Evolutionary conservation across 495 filamentous ascomycete genomes (phyloP).

Genomic region (Beverwykella pulmonaria): DNA sequence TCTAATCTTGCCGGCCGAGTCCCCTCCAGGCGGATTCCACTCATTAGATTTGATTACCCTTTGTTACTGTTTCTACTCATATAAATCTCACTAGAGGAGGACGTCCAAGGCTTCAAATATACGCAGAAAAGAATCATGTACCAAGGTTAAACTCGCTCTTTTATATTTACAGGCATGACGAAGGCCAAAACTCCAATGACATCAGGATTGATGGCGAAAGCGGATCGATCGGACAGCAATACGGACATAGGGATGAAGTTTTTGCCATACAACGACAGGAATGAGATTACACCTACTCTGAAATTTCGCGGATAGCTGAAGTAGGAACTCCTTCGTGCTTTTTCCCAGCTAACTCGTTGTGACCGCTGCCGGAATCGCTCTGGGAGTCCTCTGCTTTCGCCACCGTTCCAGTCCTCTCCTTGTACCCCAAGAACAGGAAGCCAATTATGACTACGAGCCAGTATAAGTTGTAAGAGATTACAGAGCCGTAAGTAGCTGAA

Average conservation of each 20-base stretch:
- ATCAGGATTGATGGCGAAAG: too few species aligned
- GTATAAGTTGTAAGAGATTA: constrained; percentile 88
- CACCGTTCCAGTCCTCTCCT: constrained; percentile 60
- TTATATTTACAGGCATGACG: too few species aligned
- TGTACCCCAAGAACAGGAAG: constrained; percentile 65
- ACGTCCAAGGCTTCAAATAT: too few species aligned
- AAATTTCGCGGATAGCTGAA: constrained; percentile 15
- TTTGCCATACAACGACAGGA: not conserved
- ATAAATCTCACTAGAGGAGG: too few species aligned
- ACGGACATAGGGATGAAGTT: not conserved
- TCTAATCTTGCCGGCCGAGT: too few species aligned
- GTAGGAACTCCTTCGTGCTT: constrained; percentile 7
- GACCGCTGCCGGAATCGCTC: constrained; percentile 11
- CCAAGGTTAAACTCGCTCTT: too few species aligned
- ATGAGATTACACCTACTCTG: not conserved
- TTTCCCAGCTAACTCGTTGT: not conserved
- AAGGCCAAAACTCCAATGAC: too few species aligned
- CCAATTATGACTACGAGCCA: constrained; percentile 69
- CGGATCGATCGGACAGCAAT: too few species aligned
- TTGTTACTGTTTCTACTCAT: too few species aligned
- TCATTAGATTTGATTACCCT: too few species aligned
- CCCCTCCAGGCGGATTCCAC: too few species aligned
- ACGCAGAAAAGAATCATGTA: too few species aligned
- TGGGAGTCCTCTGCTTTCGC: not conserved
- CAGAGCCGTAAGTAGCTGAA: constrained; percentile 79